phyloP scores from a whole-genome alignment of 306 rosid genomes.

The Gynostemma pentaphyllum region DNA sequence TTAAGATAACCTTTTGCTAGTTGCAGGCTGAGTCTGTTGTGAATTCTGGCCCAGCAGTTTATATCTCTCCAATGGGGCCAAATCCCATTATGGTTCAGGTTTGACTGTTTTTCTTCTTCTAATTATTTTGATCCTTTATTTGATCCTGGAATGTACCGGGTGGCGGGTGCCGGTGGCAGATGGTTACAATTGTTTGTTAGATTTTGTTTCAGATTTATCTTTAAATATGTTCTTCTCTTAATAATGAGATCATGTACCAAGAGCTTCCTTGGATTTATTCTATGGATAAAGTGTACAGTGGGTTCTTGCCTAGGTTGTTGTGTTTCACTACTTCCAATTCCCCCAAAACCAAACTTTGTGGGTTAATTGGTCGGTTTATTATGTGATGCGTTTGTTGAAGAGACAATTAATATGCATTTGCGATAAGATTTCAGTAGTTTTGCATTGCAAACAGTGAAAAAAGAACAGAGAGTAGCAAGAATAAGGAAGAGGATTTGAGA shows the following conservation, averaged over 20 bases:
- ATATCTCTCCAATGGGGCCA: slow-evolving; percentile 89
- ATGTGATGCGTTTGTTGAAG: neutral
- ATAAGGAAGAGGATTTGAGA: no score
- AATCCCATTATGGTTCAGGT: slow-evolving; percentile 99
- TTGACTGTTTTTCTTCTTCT: slow-evolving; percentile 11
- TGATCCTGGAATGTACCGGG: no score
- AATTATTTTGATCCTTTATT: no score
- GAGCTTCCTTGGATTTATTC: neutral
- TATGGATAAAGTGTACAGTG: no score
- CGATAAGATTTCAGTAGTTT: no score
- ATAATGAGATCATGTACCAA: neutral
- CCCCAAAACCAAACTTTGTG: no score
- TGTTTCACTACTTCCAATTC: no score
- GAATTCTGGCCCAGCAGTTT: slow-evolving; percentile 95
- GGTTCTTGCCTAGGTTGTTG: no score
- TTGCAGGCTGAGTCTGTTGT: slow-evolving; percentile 72
- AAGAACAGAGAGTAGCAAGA: no score
- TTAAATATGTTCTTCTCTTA: neutral
- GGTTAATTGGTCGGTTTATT: no score
- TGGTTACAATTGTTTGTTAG: neutral
- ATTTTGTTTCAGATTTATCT: neutral
- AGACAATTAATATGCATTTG: neutral
- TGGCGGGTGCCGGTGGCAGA: no score
- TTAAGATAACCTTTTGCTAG: neutral
- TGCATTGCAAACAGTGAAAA: no score